These are phyloP conservation scores for Phallus indusiatus DNA, from an alignment of 768 basidiomycete genomes.

Conservation along the genomic window DNA sequence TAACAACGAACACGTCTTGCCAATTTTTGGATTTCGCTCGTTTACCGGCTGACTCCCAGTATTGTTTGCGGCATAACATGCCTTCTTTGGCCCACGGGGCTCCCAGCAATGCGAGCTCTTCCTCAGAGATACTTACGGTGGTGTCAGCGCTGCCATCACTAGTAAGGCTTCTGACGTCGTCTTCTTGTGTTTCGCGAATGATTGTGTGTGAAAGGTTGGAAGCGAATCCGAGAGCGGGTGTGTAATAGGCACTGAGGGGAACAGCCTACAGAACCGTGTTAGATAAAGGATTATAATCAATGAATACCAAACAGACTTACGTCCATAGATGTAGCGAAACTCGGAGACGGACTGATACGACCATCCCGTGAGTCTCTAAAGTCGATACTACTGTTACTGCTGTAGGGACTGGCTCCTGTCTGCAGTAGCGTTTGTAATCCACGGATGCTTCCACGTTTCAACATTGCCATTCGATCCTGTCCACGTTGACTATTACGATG, in stretches of 20 bases:
- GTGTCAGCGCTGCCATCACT: constrained; percentile 61
- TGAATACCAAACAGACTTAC: constrained; percentile 26
- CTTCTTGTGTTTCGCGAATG: constrained; percentile 90
- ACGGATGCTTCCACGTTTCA: constrained; percentile 89
- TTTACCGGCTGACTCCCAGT: constrained; percentile 80
- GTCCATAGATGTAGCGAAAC: constrained; percentile 85
- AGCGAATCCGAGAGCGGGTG: constrained; percentile 91
- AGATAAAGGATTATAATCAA: background rate
- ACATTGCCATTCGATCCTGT: constrained; percentile 59
- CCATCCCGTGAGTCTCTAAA: constrained; percentile 35
- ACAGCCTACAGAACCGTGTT: constrained; percentile 31
- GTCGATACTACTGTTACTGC: constrained; percentile 67
- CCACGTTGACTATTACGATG: constrained; percentile 60
- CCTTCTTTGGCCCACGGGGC: constrained; percentile 99
- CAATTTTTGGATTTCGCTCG: constrained; percentile 83
- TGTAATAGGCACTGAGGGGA: constrained; percentile 57
- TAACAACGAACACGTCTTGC: constrained; percentile 94
- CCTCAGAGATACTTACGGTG: constrained; percentile 82
- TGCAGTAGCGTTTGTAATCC: constrained; percentile 78
- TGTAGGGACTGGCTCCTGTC: constrained; percentile 68
- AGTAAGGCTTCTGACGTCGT: constrained; percentile 62
- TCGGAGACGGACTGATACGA: constrained; percentile 88
- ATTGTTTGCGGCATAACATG: constrained; percentile 88
- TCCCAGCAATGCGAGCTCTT: constrained; percentile 89
- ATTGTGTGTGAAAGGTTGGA: constrained; percentile 94